Conservation (phyloP, 2,329 filamentous ascomycete species). For the Talaromyces sp. region DNA sequence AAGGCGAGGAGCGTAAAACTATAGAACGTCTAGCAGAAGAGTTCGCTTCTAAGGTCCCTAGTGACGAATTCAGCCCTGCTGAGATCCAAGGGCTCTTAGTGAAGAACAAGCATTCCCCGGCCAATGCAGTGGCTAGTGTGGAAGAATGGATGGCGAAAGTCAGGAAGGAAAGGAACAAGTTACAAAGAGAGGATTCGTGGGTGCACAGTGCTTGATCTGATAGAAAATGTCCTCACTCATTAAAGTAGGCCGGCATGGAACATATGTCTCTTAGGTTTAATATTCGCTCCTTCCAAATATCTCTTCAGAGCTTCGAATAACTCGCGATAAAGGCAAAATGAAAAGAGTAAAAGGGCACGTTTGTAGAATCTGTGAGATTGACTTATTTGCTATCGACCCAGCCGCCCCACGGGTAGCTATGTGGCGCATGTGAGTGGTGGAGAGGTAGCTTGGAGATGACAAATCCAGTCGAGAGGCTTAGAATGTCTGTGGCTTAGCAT, state of each 20-base stretch:
- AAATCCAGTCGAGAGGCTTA: no score
- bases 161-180: conserved; percentile 1
- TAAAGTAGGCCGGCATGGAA: not conserved
- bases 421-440: no score
- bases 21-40: conserved; percentile 1
- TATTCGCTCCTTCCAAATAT: not conserved
- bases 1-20: not conserved
- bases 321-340: no score
- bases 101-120: conserved; percentile 2
- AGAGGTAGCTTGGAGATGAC: no score
- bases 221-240: not conserved
- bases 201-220: not conserved
- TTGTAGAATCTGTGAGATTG: no score
- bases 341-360: no score
- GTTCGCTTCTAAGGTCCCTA: not conserved
- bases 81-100: conserved; percentile 2
- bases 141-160: not conserved
- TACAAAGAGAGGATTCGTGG: conserved; percentile 1
- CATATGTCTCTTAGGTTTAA: not conserved
- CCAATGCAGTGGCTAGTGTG: conserved; percentile 2
- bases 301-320: not conserved
- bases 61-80: conserved; percentile 1
- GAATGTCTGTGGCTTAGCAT: no score
- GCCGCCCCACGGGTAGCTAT: no score
- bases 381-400: no score